Evolutionary conservation across 257 asterid species (phyloP).

Genomic region (Cynanchum wilfordii): DNA sequence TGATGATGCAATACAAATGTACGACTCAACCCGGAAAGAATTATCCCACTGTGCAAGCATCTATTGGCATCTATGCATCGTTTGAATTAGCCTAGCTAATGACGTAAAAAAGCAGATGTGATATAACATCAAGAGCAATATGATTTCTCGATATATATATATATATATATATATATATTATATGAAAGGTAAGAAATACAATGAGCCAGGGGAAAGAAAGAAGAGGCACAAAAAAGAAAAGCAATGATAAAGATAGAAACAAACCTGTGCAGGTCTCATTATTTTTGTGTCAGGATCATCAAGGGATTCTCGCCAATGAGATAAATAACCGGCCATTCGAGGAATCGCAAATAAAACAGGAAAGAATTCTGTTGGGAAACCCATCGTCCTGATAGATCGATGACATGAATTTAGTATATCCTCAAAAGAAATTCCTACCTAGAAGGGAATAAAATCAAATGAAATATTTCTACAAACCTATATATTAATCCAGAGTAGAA

Average conservation of each 20-base stretch:
- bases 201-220: too few species aligned
- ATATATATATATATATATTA: too few species aligned
- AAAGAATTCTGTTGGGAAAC: conserved; percentile 96
- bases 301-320: conserved; percentile 97
- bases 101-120: too few species aligned
- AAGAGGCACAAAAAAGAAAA: background rate
- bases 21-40: background rate
- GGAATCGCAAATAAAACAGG: conserved; percentile 94
- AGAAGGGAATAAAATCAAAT: background rate
- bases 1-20: too few species aligned
- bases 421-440: background rate
- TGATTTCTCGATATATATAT: too few species aligned
- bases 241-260: background rate
- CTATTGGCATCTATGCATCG: background rate
- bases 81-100: too few species aligned
- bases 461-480: conserved; percentile 36
- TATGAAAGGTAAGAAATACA: too few species aligned
- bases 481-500: conserved; percentile 96
- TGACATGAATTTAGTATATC: background rate
- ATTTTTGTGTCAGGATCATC: conserved; percentile 97
- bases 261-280: conserved; percentile 97
- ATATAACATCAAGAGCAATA: too few species aligned
- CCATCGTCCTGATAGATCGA: conserved; percentile 77
- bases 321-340: conserved; percentile 96
- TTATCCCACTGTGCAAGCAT: background rate